A percentile compares a stretch with the other conserved stretches of the same genome.
Conservation (phyloP, 768 basidiomycete species). For the Panaeolus cyanescens region DNA sequence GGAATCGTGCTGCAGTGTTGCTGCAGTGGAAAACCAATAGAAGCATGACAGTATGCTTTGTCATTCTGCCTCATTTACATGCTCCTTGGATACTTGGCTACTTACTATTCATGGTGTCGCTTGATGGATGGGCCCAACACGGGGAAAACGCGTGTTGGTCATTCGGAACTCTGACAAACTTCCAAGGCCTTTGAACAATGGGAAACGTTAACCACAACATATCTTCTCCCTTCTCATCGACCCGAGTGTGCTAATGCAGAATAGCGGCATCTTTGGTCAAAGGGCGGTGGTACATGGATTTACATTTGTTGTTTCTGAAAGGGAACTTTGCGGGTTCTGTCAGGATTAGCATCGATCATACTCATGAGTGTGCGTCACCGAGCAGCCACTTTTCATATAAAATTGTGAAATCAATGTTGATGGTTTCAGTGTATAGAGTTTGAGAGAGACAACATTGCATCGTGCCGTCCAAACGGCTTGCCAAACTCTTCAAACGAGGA, state of each 20-base stretch:
- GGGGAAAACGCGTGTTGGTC: background rate
- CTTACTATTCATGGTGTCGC: background rate
- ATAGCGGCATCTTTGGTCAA: no score
- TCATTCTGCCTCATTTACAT: background rate
- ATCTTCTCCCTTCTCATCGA: no score
- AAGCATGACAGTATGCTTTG: no score
- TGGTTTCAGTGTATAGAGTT: background rate
- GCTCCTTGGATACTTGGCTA: background rate
- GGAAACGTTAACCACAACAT: background rate
- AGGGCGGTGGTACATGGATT: no score
- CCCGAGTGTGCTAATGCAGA: no score
- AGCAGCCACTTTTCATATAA: background rate
- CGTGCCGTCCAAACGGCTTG: background rate
- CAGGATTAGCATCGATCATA: no score
- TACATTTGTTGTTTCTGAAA: no score
- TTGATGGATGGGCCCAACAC: background rate
- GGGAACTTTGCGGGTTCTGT: no score
- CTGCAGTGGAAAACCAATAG: no score
- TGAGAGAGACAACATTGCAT: background rate
- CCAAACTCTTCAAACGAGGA: background rate
- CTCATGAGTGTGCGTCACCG: no score
- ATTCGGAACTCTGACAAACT: background rate
- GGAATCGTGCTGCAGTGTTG: no score
- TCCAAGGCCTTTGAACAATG: no score
- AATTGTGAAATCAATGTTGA: background rate